These are phyloP conservation scores for Lachancea mirantina DNA, from an alignment of 805 yeast species.

Conservation along the genomic window DNA sequence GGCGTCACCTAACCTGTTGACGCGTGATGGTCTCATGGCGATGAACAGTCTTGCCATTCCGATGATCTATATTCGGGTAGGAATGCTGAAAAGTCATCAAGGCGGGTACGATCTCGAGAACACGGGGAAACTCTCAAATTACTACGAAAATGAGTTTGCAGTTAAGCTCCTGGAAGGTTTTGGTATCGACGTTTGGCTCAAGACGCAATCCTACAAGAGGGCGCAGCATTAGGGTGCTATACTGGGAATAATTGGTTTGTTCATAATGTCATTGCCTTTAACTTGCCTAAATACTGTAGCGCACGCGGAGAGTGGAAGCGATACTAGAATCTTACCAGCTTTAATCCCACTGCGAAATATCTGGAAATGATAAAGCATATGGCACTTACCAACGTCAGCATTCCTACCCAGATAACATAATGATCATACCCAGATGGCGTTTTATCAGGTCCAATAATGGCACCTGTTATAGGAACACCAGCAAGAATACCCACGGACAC, in stretches of 20 bases:
- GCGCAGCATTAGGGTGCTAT: neutral
- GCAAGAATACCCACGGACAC: slow-evolving; percentile 43
- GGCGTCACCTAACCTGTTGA: slow-evolving; percentile 29
- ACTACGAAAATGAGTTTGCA: slow-evolving; percentile 29
- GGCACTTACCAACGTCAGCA: slow-evolving; percentile 33
- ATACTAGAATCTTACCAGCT: slow-evolving; percentile 25
- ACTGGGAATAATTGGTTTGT: too few species aligned
- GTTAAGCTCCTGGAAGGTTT: slow-evolving; percentile 21
- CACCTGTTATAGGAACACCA: slow-evolving; percentile 42
- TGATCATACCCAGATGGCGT: slow-evolving; percentile 29
- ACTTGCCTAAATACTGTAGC: too few species aligned
- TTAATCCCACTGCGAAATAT: slow-evolving; percentile 37
- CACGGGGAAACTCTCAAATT: slow-evolving; percentile 25
- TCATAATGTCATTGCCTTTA: too few species aligned
- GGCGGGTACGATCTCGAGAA: slow-evolving; percentile 19
- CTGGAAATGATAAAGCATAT: slow-evolving; percentile 37
- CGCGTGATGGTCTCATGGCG: slow-evolving; percentile 25
- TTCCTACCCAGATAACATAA: slow-evolving; percentile 30
- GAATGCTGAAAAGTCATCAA: slow-evolving; percentile 15
- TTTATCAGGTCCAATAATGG: slow-evolving; percentile 37
- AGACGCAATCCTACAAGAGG: slow-evolving; percentile 12
- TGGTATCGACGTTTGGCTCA: slow-evolving; percentile 26
- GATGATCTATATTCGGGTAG: slow-evolving; percentile 25
- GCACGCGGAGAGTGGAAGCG: too few species aligned
- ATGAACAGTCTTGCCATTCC: slow-evolving; percentile 26